Evolutionary conservation across 495 filamentous ascomycete species (phyloP), one percentile per base, ranked within the genome.

Genomic region (Penicillium roqueforti): DNA sequence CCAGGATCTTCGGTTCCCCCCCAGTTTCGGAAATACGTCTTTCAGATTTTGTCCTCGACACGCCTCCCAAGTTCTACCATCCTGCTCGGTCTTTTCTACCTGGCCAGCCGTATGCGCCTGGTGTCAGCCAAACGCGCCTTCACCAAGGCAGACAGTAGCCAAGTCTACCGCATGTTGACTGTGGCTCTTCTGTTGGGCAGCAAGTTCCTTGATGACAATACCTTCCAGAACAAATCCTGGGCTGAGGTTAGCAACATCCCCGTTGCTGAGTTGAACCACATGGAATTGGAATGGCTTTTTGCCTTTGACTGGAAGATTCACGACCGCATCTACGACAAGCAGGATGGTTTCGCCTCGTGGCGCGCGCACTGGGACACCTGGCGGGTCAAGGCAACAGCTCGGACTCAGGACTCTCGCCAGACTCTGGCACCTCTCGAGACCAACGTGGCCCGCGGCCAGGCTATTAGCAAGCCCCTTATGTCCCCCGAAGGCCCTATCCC

Each of bases 181-280:
- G 87, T 92, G 49, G 79, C 87, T 14, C 79, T 99, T 29, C 76
- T 99, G 37, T 80, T 99, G 29, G 93, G 92, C 47, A 97, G 92
- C 77, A 99, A 99, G 73, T 99, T 99, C 63, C 71, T 97, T 50
- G 93, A 99, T 65, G 93, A 99, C 71, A 97, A 97, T 72, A 99
- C 93, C 14, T 99, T 97, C 72, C 91, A 97, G 77, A 99, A 97
- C 74, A 89, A 92, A 49, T 97, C 95, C 6, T 99, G 93, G 93
- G 87, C 95, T 4, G 95, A 99, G 65, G 93, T 99, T 22, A 97
- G 91, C 72, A 89, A 87, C 52, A 96, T 99, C 55, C 71, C 86
- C 19, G 91, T 99, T 20, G 58, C 77, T 22, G 92, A 97, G 60
- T 76, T 99, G 62, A 97, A 97, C 74, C 79, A 78, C 54, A 78